Conservation (phyloP, 495 filamentous ascomycete species). For the Xylaria longipes region DNA sequence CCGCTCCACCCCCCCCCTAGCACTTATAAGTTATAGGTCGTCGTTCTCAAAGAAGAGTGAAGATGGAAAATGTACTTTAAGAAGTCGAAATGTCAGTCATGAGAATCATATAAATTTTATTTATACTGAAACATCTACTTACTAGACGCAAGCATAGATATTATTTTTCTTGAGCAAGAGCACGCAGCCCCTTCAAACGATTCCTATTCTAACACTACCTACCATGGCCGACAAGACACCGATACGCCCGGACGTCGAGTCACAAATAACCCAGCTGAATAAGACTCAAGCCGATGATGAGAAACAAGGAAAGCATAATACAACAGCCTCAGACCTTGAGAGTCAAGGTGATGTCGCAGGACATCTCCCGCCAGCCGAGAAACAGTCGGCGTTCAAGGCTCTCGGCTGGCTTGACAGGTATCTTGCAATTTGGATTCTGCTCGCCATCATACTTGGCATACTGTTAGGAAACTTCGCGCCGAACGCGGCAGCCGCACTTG, state of each 20-base stretch:
- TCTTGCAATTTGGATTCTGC: slow-evolving; percentile 83
- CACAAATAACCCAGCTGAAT: not conserved
- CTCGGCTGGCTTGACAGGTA: slow-evolving; percentile 75
- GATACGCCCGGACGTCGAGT: not conserved
- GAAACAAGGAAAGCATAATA: not conserved
- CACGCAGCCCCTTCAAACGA: not conserved
- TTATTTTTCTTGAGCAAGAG: not conserved
- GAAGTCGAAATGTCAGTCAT: not conserved
- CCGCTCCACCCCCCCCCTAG: not conserved
- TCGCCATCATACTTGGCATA: slow-evolving; percentile 82
- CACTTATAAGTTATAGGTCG: slow-evolving; percentile 5
- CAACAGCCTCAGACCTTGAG: not conserved
- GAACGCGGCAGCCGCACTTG: slow-evolving; percentile 63
- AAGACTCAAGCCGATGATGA: not conserved
- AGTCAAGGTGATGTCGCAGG: slow-evolving; percentile 1
- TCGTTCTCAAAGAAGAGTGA: not conserved
- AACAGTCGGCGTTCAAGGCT: slow-evolving; percentile 50
- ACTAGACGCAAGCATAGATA: not conserved
- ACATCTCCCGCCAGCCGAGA: not conserved
- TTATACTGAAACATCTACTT: not conserved
- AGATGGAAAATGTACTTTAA: not conserved
- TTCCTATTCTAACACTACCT: not conserved
- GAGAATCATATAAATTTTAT: not conserved
- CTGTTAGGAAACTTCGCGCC: slow-evolving; percentile 81
- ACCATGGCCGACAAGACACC: not conserved